phyloP scores from a whole-genome alignment of 352 stramenopile genomes.

The Phytophthora pluvialis region DNA sequence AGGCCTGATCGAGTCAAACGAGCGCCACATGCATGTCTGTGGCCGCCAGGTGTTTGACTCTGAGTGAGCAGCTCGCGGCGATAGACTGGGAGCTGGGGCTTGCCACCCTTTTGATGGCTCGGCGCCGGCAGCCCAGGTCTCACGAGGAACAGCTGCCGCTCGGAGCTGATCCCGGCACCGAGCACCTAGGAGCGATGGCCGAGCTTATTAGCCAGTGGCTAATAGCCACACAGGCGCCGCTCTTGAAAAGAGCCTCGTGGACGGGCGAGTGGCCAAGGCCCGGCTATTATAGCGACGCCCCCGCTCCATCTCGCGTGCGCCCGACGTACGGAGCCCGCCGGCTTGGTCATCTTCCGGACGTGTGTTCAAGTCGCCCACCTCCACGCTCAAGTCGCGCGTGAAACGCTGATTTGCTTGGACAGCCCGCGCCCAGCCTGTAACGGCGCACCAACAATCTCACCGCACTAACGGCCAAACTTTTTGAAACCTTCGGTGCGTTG shows the following conservation, averaged over 20 bases:
- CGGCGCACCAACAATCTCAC: constrained; percentile 20
- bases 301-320: constrained; percentile 22
- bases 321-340: constrained; percentile 14
- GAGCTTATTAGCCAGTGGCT: too few species aligned
- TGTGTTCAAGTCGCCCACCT: constrained; percentile 9
- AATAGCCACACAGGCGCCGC: constrained; percentile 24
- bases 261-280: constrained; percentile 21
- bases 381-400: constrained; percentile 4
- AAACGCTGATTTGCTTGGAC: constrained; percentile 22
- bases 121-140: constrained; percentile 1
- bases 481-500: constrained; percentile 18
- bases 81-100: not conserved
- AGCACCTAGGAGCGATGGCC: not conserved
- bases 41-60: constrained; percentile 6
- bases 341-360: constrained; percentile 34
- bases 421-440: constrained; percentile 10
- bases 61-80: not conserved
- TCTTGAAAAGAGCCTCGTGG: constrained; percentile 23
- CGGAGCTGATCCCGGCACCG: constrained; percentile 32
- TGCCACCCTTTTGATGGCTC: constrained; percentile 24
- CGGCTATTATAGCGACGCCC: not conserved
- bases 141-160: constrained; percentile 29
- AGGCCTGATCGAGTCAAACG: constrained; percentile 12
- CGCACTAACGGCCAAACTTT: constrained; percentile 16
- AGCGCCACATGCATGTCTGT: not conserved